Conservation (phyloP, 2,329 filamentous ascomycete species). For the Colletotrichum sp. region DNA sequence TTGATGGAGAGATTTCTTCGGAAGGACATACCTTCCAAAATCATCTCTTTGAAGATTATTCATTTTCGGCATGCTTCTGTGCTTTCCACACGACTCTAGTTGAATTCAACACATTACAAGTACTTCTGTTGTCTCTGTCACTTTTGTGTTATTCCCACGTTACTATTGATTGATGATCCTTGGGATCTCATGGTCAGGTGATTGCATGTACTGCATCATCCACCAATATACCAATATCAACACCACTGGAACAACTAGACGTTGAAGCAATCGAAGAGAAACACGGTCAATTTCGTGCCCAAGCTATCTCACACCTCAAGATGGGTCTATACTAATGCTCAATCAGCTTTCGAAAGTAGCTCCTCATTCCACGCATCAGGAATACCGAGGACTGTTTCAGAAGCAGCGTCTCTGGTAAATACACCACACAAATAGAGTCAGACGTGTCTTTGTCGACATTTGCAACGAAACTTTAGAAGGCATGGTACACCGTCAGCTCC, state of each 20-base stretch:
- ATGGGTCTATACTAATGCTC: neutral
- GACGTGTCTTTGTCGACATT: neutral
- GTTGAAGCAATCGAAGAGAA: neutral
- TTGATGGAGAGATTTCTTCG: neutral
- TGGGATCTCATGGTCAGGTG: neutral
- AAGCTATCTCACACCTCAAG: neutral
- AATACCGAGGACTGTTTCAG: neutral
- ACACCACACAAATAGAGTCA: neutral
- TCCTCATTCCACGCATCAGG: neutral
- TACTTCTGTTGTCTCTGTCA: neutral
- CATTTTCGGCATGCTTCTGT: neutral
- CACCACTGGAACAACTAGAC: no score
- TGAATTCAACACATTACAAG: neutral
- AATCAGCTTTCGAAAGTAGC: neutral
- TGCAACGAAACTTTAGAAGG: neutral
- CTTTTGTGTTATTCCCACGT: neutral
- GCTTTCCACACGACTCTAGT: neutral
- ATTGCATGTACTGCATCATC: neutral
- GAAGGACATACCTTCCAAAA: neutral
- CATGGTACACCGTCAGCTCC: rapidly evolving
- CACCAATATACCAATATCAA: no score
- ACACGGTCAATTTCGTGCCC: neutral
- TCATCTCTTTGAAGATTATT: neutral
- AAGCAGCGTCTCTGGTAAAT: neutral
- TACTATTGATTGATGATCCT: neutral